Evolutionary conservation across 371 early-diverging fungal genomes (phyloP).

Genomic region (Mortierella polycephala): DNA sequence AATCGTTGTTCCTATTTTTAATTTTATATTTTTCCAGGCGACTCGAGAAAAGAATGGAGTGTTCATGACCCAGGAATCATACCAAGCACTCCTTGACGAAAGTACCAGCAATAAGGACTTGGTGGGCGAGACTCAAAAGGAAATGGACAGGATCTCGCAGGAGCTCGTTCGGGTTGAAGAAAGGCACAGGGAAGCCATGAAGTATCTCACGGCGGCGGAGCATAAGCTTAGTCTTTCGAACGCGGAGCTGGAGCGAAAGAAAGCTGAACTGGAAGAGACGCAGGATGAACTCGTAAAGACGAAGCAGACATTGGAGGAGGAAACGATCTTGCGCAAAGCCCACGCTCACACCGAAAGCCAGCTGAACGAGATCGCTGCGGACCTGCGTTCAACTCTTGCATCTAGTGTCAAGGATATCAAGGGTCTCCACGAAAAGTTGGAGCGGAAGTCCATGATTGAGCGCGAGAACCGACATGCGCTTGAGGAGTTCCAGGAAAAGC

Average conservation of each 20-base stretch:
- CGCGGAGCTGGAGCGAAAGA: constrained; percentile 53
- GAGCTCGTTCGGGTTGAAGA: constrained; percentile 55
- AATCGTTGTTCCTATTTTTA: not conserved
- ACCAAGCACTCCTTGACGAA: constrained; percentile 65
- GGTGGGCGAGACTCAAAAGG: constrained; percentile 64
- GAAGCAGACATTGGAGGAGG: constrained; percentile 48
- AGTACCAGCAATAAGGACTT: constrained; percentile 65
- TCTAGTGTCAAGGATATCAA: constrained; percentile 61
- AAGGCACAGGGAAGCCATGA: constrained; percentile 58
- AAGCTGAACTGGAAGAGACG: constrained; percentile 45
- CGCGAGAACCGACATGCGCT: constrained; percentile 35
- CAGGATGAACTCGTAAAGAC: constrained; percentile 51
- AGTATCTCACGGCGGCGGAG: constrained; percentile 55
- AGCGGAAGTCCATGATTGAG: constrained; percentile 34
- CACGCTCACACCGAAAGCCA: constrained; percentile 61
- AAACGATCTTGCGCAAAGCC: constrained; percentile 56
- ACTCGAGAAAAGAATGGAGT: constrained; percentile 80
- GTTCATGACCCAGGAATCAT: constrained; percentile 72
- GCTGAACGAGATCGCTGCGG: constrained; percentile 58
- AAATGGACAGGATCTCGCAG: constrained; percentile 56
- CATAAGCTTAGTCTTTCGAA: constrained; percentile 53
- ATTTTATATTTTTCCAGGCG: constrained; percentile 55
- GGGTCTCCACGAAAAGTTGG: constrained; percentile 61
- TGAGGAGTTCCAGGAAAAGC: constrained; percentile 36
- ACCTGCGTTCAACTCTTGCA: constrained; percentile 55